Percentiles rank a stretch among this genome's conserved stretches.
phyloP scores from a whole-genome alignment of 768 basidiomycete species.

The Hypsizygus marmoreus region DNA sequence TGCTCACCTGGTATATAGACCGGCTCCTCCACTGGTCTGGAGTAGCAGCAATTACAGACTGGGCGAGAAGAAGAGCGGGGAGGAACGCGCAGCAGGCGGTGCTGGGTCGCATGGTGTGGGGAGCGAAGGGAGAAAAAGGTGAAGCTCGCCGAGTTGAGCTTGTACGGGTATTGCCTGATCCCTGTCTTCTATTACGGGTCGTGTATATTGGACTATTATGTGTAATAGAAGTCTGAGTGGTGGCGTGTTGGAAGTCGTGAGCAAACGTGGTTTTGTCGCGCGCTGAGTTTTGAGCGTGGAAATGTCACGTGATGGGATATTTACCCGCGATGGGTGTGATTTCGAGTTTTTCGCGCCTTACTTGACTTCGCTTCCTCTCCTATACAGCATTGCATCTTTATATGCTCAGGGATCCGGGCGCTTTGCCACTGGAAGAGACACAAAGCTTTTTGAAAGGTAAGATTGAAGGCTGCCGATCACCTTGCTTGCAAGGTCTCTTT shows the following conservation, averaged over 20 bases:
- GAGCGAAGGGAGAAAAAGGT: neutral
- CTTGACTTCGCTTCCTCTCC: neutral
- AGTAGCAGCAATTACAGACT: constrained; percentile 4
- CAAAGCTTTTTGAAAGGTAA: too few relatives aligned
- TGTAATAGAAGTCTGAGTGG: too few relatives aligned
- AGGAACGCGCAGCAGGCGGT: neutral
- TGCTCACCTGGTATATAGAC: constrained; percentile 16
- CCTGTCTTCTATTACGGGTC: too few relatives aligned
- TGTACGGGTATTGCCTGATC: too few relatives aligned
- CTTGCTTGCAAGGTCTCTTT: too few relatives aligned
- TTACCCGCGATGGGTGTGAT: neutral
- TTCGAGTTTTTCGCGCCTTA: neutral
- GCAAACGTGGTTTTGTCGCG: neutral
- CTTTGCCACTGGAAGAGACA: too few relatives aligned
- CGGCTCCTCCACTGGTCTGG: constrained; percentile 11
- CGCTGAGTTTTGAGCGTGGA: neutral
- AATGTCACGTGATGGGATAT: neutral
- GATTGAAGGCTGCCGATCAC: too few relatives aligned
- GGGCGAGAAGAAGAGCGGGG: neutral
- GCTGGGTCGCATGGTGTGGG: neutral
- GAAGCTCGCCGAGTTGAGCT: too few relatives aligned
- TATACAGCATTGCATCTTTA: neutral
- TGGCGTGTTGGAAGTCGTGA: neutral
- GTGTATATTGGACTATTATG: too few relatives aligned
- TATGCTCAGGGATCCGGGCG: too few relatives aligned